These are phyloP conservation scores for Hansenula lynferdii DNA, from an alignment of 1,139 yeast genomes.

Conservation along the genomic window DNA sequence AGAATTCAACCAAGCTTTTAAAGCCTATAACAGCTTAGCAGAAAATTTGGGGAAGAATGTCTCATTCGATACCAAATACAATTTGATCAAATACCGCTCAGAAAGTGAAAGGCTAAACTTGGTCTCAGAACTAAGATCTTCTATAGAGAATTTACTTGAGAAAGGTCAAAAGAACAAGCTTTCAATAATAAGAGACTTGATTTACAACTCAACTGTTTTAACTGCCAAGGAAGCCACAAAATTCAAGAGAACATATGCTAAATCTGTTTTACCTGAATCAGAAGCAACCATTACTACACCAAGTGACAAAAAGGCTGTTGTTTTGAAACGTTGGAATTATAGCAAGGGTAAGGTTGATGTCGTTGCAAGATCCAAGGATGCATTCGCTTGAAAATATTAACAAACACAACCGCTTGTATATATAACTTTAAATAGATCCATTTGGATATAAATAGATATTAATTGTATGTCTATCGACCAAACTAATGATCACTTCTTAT, in stretches of 20 bases:
- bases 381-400: constrained; percentile 19
- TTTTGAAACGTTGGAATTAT: constrained; percentile 45
- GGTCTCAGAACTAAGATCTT: constrained; percentile 26
- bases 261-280: constrained; percentile 34
- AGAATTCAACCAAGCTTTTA: constrained; percentile 24
- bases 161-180: constrained; percentile 28
- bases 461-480: no score
- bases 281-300: constrained; percentile 26
- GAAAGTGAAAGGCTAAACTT: constrained; percentile 30
- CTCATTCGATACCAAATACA: constrained; percentile 35
- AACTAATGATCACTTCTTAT: no score
- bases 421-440: no score
- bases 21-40: constrained; percentile 26
- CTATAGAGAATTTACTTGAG: constrained; percentile 21
- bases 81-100: constrained; percentile 31
- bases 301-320: constrained; percentile 30
- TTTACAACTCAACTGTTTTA: constrained; percentile 33
- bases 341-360: constrained; percentile 37
- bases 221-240: constrained; percentile 33
- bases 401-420: neutral
- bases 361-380: constrained; percentile 31
- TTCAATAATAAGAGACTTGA: constrained; percentile 27
- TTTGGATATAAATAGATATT: no score
- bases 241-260: constrained; percentile 36
- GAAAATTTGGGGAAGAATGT: constrained; percentile 25